A percentile compares a stretch with the other conserved stretches of the same genome.
Conservation (phyloP, 306 rosid species). For the Lablab purpureus region DNA sequence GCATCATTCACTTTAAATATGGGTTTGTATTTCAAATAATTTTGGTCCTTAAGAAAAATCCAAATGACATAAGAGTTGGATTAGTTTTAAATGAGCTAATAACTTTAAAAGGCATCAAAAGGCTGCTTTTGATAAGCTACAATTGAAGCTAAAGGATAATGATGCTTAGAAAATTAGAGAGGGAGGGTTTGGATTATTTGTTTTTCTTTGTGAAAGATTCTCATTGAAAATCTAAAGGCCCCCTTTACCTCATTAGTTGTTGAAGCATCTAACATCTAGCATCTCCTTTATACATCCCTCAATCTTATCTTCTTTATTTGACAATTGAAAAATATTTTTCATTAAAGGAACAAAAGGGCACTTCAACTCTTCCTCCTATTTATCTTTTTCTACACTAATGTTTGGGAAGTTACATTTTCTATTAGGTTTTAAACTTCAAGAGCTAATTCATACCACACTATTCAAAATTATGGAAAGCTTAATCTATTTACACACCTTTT, state of each 20-base stretch:
- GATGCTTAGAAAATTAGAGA: conserved; percentile 31
- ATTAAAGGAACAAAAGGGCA: conserved; percentile 5
- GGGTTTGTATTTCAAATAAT: conserved; percentile 7
- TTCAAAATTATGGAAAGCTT: conserved; percentile 2
- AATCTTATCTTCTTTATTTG: conserved; percentile 17
- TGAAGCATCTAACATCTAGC: conserved; percentile 50
- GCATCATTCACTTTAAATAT: conserved; percentile 4
- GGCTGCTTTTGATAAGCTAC: conserved; percentile 31
- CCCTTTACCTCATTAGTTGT: conserved; percentile 35
- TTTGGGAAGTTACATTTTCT: background rate
- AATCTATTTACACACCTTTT: background rate
- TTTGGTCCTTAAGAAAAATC: background rate
- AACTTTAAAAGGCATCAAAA: conserved; percentile 40
- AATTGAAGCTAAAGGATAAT: conserved; percentile 28
- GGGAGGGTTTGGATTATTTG: conserved; percentile 8
- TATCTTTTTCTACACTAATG: background rate
- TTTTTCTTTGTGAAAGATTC: conserved; percentile 40
- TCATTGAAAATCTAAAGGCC: conserved; percentile 38
- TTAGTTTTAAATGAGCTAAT: background rate
- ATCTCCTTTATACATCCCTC: background rate
- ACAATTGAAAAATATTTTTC: background rate
- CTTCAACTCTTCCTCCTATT: background rate
- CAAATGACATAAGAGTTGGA: background rate
- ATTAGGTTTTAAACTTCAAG: background rate
- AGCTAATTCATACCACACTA: background rate